Evolutionary conservation across 2,329 filamentous ascomycete genomes (phyloP).

Genomic region (Ustulina deusta): DNA sequence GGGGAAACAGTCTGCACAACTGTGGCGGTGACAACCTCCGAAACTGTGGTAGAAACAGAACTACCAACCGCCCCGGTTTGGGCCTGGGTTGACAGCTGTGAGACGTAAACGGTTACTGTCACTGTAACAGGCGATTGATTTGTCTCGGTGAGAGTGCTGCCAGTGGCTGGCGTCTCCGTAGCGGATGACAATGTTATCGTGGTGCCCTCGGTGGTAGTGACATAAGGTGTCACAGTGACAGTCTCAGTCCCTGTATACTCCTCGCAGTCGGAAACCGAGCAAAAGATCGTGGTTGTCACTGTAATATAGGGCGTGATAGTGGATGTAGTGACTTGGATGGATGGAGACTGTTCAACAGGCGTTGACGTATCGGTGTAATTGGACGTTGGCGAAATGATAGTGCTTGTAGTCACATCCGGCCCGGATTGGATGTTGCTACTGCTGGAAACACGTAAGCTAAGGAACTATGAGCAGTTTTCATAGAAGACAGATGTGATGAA

Average conservation of each 20-base stretch:
- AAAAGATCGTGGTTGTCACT: slow-evolving; percentile 26
- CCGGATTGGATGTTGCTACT: slow-evolving; percentile 1
- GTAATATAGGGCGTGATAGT: slow-evolving; percentile 23
- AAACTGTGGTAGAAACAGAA: slow-evolving; percentile 14
- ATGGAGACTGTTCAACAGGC: slow-evolving; percentile 4
- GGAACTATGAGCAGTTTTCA: neutral
- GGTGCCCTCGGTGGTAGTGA: slow-evolving; percentile 31
- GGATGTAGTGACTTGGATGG: neutral
- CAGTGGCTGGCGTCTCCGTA: neutral
- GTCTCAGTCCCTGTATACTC: slow-evolving; percentile 34
- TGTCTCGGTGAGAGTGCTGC: slow-evolving; percentile 7
- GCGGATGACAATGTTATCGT: slow-evolving; percentile 15
- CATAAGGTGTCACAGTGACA: slow-evolving; percentile 34
- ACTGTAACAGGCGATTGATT: neutral
- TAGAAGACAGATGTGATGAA: neutral
- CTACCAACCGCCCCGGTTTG: slow-evolving; percentile 18
- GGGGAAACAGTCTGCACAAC: slow-evolving; percentile 30
- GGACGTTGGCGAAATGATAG: neutral
- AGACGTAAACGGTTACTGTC: slow-evolving; percentile 33
- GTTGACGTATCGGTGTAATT: neutral
- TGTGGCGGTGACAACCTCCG: slow-evolving; percentile 21
- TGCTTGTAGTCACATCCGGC: neutral
- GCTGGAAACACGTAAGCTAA: slow-evolving; percentile 10
- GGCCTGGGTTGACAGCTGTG: slow-evolving; percentile 14
- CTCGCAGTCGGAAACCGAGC: slow-evolving; percentile 14